Conservation (phyloP, 441 rosid species). For the Arabidopsis hybrid region DNA sequence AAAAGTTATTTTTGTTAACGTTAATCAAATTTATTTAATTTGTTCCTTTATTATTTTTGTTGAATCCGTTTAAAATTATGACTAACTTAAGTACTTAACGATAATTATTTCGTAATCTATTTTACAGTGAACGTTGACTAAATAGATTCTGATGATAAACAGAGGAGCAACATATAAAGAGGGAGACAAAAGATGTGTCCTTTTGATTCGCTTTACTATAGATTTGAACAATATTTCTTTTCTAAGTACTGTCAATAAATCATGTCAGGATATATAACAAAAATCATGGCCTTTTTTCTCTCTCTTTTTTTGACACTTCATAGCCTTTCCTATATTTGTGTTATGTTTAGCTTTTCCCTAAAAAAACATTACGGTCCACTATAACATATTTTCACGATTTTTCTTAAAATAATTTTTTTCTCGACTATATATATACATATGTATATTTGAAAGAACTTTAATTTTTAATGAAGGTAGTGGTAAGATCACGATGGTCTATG, state of each 20-base stretch:
- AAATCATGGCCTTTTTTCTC: no score
- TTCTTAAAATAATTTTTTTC: no score
- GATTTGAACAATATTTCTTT: background rate
- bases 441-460: no score
- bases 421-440: no score
- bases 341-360: background rate
- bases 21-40: background rate
- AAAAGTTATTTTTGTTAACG: background rate
- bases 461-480: no score
- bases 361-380: background rate
- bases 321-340: background rate
- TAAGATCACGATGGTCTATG: no score
- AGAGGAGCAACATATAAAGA: background rate
- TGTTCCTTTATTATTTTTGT: no score
- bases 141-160: background rate
- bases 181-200: background rate
- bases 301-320: background rate
- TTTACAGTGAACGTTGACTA: background rate
- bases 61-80: no score
- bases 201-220: background rate
- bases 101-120: background rate
- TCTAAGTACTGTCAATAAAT: background rate
- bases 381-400: no score
- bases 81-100: no score
- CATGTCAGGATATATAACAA: background rate